Percentiles rank a stretch among this genome's conserved stretches.
Conservation (phyloP, 371 early-diverging fungal species). For the Enterospora canceri region DNA sequence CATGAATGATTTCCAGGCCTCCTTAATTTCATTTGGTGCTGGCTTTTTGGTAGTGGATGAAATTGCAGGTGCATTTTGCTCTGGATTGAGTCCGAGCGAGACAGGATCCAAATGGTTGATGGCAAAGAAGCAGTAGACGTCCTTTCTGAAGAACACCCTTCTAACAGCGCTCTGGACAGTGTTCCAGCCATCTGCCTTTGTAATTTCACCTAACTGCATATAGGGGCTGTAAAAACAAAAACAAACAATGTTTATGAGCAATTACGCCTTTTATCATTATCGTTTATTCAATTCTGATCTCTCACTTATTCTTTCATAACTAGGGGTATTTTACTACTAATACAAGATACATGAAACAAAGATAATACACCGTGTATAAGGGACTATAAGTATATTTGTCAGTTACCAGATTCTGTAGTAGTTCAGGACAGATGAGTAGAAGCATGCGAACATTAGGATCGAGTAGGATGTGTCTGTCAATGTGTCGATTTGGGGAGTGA, state of each 20-base stretch:
- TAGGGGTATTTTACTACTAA: too few relatives aligned
- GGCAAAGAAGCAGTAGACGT: neutral
- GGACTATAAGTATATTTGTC: neutral
- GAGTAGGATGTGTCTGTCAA: neutral
- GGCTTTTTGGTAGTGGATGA: neutral
- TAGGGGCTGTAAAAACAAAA: neutral
- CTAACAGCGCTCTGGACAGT: neutral
- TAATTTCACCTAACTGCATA: neutral
- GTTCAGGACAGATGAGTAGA: neutral
- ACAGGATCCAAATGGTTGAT: neutral
- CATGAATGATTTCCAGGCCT: neutral
- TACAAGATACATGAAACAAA: too few relatives aligned
- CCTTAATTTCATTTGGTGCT: neutral
- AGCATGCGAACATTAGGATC: neutral
- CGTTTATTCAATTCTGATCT: too few relatives aligned
- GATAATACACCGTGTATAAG: too few relatives aligned
- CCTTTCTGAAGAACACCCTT: neutral
- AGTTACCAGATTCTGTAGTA: neutral
- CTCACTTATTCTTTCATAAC: too few relatives aligned
- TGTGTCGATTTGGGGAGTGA: neutral
- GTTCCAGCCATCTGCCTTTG: neutral
- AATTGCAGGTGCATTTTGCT: neutral
- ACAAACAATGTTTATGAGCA: neutral
- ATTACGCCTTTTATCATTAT: neutral
- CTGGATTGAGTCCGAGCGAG: neutral